A percentile compares a stretch with the other conserved stretches of the same genome.
phyloP scores from a whole-genome alignment of 1,284 basidiomycete genomes.

The Microbotryum lychnidis-dioicae region DNA sequence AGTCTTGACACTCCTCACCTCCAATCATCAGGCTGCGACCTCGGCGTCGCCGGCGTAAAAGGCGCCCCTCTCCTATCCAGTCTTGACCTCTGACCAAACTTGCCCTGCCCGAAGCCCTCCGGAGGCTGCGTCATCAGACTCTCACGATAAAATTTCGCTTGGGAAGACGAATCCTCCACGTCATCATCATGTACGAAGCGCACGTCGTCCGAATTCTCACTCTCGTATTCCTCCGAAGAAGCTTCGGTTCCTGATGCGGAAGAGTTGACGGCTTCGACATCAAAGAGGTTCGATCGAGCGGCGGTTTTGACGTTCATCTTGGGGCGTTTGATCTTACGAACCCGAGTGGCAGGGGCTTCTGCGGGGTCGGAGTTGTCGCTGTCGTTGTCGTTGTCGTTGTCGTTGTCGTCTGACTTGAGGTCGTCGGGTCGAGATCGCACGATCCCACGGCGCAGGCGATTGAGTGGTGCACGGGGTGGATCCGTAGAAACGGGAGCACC shows the following conservation, averaged over 20 bases:
- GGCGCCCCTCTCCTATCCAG: not conserved
- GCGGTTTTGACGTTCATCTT: constrained; percentile 22
- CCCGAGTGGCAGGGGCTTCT: not conserved
- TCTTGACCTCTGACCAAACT: not conserved
- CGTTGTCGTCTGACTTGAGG: not conserved
- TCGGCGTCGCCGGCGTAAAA: constrained; percentile 5
- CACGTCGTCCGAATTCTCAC: constrained; percentile 40
- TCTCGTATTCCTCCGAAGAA: constrained; percentile 37
- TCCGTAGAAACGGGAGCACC: not conserved
- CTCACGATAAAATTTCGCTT: constrained; percentile 38
- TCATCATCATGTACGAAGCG: constrained; percentile 39
- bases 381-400: not conserved
- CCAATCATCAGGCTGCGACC: constrained; percentile 15
- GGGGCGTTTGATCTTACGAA: constrained; percentile 7
- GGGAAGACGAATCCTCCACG: constrained; percentile 34
- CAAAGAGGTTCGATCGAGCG: constrained; percentile 24
- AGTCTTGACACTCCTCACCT: not conserved
- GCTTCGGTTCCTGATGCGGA: constrained; percentile 24
- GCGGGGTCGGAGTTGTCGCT: not conserved
- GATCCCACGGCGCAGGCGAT: not conserved
- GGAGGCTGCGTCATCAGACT: constrained; percentile 39
- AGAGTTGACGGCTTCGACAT: constrained; percentile 32
- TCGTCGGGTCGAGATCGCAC: not conserved
- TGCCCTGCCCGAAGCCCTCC: constrained; percentile 19
- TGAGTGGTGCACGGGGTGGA: not conserved